Conservation (phyloP, 1,284 basidiomycete species). For the Leucoagaricus sp. region DNA sequence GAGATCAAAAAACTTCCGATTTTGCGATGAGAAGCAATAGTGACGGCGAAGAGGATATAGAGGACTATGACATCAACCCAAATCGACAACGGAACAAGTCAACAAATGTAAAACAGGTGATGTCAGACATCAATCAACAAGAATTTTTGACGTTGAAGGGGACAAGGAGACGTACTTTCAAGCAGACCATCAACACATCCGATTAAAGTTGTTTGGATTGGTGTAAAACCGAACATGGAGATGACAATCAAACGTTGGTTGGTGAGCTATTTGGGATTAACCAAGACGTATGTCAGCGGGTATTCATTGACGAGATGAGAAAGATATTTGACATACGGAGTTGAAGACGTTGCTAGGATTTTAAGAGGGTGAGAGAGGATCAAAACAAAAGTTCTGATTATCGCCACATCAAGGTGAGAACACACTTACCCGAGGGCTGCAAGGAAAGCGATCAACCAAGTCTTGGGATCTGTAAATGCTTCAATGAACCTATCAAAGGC, state of each 20-base stretch:
- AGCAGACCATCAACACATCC: conserved; percentile 76
- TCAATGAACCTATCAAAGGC: conserved; percentile 59
- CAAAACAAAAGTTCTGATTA: conserved; percentile 4
- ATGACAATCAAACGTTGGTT: conserved; percentile 80
- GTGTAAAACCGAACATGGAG: conserved; percentile 70
- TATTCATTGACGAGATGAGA: neutral
- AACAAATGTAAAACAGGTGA: neutral
- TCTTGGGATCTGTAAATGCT: conserved; percentile 70
- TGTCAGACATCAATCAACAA: neutral
- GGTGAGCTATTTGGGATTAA: conserved; percentile 48
- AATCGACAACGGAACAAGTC: neutral
- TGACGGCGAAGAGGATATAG: conserved; percentile 61
- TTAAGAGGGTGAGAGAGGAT: neutral
- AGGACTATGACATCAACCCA: conserved; percentile 41
- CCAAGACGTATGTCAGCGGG: neutral
- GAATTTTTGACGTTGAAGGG: neutral
- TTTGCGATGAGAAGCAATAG: conserved; percentile 49
- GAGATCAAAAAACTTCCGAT: conserved; percentile 35
- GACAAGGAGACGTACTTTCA: conserved; percentile 45
- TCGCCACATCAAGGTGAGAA: conserved; percentile 6
- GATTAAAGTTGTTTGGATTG: conserved; percentile 73
- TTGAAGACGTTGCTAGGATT: conserved; percentile 53
- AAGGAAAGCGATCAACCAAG: conserved; percentile 71
- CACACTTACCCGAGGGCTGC: conserved; percentile 50
- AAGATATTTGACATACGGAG: conserved; percentile 39